phyloP scores from a whole-genome alignment of 2,329 filamentous ascomycete species.

The Ophiostoma piceae region DNA sequence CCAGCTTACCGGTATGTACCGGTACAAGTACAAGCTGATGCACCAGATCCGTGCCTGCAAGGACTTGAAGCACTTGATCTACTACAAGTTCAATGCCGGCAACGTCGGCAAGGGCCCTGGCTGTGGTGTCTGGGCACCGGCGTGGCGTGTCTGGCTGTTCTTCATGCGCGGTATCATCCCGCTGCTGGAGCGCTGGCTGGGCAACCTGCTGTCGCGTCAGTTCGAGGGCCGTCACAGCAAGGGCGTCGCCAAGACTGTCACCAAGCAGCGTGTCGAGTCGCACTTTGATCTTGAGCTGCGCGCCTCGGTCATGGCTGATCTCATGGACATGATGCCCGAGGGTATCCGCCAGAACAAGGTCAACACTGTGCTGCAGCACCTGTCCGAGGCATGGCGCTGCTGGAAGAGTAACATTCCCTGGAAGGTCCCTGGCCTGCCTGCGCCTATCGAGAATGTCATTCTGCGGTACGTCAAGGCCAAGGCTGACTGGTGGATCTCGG shows the following conservation, averaged over 20 bases:
- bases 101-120: conserved; percentile 96
- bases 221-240: conserved; percentile 99
- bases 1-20: conserved; percentile 97
- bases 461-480: conserved; percentile 98
- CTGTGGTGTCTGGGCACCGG: conserved; percentile 97
- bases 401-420: conserved; percentile 99
- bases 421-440: conserved; percentile 95
- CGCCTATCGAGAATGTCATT: conserved; percentile 98
- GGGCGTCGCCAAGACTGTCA: conserved; percentile 97
- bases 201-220: conserved; percentile 91
- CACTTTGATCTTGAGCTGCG: conserved; percentile 97
- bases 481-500: conserved; percentile 99
- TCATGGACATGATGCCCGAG: conserved; percentile 99
- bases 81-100: conserved; percentile 96
- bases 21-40: conserved; percentile 99
- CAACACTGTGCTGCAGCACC: conserved; percentile 92
- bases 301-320: conserved; percentile 95
- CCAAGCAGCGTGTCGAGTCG: conserved; percentile 97
- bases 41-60: conserved; percentile 99
- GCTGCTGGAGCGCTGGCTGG: conserved; percentile 91
- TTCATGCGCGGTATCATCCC: conserved; percentile 99
- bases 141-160: conserved; percentile 98
- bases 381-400: conserved; percentile 97
- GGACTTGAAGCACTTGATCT: conserved; percentile 97
- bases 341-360: conserved; percentile 99